Percentiles rank a stretch among this genome's conserved stretches.
These are phyloP conservation scores for Colletotrichum siamense DNA, from an alignment of 2,329 filamentous ascomycete genomes.

Conservation along the genomic window DNA sequence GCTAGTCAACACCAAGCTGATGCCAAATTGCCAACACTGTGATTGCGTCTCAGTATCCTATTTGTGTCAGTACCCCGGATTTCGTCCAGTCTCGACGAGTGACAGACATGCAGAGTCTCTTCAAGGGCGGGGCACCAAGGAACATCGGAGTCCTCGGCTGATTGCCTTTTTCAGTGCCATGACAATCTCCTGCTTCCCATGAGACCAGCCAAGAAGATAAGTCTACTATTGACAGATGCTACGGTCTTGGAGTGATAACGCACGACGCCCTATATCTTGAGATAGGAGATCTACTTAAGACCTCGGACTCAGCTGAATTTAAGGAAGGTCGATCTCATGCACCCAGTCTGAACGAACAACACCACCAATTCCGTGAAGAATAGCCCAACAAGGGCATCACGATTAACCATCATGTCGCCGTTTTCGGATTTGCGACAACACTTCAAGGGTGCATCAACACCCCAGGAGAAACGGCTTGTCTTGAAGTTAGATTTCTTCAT, in stretches of 20 bases:
- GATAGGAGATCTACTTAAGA: background rate
- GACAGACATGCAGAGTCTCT: background rate
- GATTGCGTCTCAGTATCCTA: background rate
- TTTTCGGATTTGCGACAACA: background rate
- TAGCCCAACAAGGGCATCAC: background rate
- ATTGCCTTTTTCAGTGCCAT: background rate
- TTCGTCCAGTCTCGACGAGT: background rate
- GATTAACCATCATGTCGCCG: background rate
- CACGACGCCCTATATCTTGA: background rate
- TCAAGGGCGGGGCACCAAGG: background rate
- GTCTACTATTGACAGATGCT: background rate
- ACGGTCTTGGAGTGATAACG: background rate
- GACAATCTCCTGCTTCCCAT: background rate
- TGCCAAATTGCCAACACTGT: background rate
- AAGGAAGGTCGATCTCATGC: background rate
- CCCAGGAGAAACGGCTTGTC: background rate
- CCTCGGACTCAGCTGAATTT: background rate
- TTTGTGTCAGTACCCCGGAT: background rate
- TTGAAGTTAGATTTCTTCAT: conserved; percentile 3
- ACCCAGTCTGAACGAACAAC: background rate
- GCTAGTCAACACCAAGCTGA: background rate
- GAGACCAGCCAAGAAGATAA: background rate
- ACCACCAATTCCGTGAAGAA: background rate
- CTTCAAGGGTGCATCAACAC: background rate
- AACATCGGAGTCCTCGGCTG: background rate